These are phyloP conservation scores for Elaeagnus macrophylla DNA, from an alignment of 306 rosid species.

Conservation along the genomic window DNA sequence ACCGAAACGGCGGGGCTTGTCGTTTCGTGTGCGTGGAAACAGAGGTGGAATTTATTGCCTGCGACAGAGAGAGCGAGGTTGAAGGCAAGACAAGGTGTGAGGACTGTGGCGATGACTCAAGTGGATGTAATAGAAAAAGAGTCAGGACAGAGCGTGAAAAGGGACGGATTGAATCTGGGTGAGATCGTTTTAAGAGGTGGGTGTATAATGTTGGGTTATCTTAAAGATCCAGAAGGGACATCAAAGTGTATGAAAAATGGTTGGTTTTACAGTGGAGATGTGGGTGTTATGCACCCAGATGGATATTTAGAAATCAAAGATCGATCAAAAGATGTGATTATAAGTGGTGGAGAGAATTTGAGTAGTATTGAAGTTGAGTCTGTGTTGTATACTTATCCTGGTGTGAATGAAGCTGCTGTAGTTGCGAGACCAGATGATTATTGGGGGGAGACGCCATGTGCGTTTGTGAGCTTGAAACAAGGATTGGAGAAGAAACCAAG, in stretches of 20 bases:
- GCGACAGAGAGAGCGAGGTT: background rate
- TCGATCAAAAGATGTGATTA: slow-evolving; percentile 14
- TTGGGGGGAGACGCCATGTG: slow-evolving; percentile 18
- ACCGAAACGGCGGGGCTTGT: slow-evolving; percentile 9
- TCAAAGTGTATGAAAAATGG: slow-evolving; percentile 3
- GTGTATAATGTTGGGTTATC: slow-evolving; percentile 10
- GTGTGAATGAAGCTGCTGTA: slow-evolving; percentile 6
- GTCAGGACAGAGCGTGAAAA: background rate
- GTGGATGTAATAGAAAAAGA: background rate
- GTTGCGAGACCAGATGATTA: slow-evolving; percentile 11
- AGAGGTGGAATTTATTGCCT: background rate
- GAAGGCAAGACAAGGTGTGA: background rate
- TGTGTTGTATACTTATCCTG: slow-evolving; percentile 11
- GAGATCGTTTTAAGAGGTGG: slow-evolving; percentile 11
- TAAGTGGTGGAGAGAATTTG: slow-evolving; percentile 17
- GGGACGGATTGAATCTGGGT: slow-evolving; percentile 3
- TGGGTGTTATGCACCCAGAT: slow-evolving; percentile 17
- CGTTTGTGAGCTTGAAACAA: slow-evolving; percentile 19
- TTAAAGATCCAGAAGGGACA: slow-evolving; percentile 11
- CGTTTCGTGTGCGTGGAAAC: background rate
- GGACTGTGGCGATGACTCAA: background rate
- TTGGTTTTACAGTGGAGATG: slow-evolving; percentile 14
- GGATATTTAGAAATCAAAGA: slow-evolving; percentile 19
- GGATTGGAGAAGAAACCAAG: background rate
- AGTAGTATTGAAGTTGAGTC: slow-evolving; percentile 10